phyloP scores from a whole-genome alignment of 495 filamentous ascomycete species.

The Collariella sp. region DNA sequence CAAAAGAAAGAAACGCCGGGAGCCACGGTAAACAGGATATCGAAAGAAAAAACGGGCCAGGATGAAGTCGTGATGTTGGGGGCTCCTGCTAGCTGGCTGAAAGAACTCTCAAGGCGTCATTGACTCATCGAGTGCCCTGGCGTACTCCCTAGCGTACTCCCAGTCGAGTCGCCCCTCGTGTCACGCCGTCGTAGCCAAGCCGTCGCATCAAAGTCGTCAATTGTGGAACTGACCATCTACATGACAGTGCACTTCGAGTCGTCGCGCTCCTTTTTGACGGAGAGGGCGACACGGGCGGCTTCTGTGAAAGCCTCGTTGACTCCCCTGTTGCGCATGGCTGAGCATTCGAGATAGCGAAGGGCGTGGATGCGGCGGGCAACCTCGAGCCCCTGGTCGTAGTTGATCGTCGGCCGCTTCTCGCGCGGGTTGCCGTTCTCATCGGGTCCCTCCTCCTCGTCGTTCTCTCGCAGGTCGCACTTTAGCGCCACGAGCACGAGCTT shows the following conservation, averaged over 20 bases:
- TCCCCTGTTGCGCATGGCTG: conserved; percentile 91
- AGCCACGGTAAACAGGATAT: not conserved
- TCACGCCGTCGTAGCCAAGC: not conserved
- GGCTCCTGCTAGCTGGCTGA: not conserved
- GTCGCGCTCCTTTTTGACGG: conserved; percentile 62
- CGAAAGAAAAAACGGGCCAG: not conserved
- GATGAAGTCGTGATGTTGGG: not conserved
- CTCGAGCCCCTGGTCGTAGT: conserved; percentile 85
- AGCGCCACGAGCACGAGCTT: conserved; percentile 92
- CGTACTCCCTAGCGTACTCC: no score
- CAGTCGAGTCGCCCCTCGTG: not conserved
- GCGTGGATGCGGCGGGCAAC: conserved; percentile 85
- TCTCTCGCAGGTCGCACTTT: conserved; percentile 90
- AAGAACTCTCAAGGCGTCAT: not conserved
- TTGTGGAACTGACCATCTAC: conserved; percentile 27
- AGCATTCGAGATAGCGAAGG: conserved; percentile 95
- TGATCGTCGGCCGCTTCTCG: conserved; percentile 68
- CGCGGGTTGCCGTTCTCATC: conserved; percentile 34
- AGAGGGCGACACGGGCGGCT: conserved; percentile 90
- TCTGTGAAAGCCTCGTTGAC: conserved; percentile 99
- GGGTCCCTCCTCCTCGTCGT: conserved; percentile 43
- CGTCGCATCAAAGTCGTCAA: conserved; percentile 3
- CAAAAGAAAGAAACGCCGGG: not conserved
- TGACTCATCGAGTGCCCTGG: no score
- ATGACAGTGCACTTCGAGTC: conserved; percentile 49